Evolutionary conservation across 2,329 filamentous ascomycete species (phyloP).

Genomic region (Nannizziopsis barbatae): DNA sequence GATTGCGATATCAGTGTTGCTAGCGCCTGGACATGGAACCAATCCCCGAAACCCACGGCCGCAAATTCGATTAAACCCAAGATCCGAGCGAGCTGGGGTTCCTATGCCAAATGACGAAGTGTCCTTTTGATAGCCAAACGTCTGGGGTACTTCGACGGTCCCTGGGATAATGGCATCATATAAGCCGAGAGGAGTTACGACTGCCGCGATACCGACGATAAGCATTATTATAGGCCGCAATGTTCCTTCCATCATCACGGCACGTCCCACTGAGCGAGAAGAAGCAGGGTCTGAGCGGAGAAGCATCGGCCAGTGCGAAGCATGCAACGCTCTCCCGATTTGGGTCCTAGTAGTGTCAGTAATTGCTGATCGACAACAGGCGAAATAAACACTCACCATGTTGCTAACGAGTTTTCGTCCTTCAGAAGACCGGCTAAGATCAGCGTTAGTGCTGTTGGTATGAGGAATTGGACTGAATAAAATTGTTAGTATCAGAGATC

Average conservation of each 20-base stretch:
- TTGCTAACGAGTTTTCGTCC: constrained; percentile 27
- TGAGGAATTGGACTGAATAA: constrained; percentile 29
- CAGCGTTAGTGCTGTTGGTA: constrained; percentile 28
- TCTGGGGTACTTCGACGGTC: constrained; percentile 9
- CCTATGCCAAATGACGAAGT: constrained; percentile 30
- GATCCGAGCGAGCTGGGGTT: constrained; percentile 28
- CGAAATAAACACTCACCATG: constrained; percentile 14
- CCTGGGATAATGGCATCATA: constrained; percentile 30
- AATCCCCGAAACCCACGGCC: constrained; percentile 12
- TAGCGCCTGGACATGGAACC: constrained; percentile 20
- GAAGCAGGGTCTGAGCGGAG: constrained; percentile 31
- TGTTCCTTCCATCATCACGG: constrained; percentile 20
- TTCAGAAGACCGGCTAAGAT: constrained; percentile 29
- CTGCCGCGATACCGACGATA: constrained; percentile 28
- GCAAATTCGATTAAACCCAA: constrained; percentile 28
- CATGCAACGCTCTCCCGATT: constrained; percentile 28
- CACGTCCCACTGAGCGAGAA: constrained; percentile 23
- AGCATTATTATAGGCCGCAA: constrained; percentile 20
- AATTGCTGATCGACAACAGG: neutral
- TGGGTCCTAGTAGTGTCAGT: constrained; percentile 24
- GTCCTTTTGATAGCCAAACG: constrained; percentile 34
- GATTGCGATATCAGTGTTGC: constrained; percentile 22
- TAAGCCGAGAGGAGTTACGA: constrained; percentile 39
- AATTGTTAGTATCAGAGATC: neutral
- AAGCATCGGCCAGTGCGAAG: constrained; percentile 35